Evolutionary conservation across 1,284 basidiomycete genomes (phyloP).

Genomic region (Tylopilus orsonianus): DNA sequence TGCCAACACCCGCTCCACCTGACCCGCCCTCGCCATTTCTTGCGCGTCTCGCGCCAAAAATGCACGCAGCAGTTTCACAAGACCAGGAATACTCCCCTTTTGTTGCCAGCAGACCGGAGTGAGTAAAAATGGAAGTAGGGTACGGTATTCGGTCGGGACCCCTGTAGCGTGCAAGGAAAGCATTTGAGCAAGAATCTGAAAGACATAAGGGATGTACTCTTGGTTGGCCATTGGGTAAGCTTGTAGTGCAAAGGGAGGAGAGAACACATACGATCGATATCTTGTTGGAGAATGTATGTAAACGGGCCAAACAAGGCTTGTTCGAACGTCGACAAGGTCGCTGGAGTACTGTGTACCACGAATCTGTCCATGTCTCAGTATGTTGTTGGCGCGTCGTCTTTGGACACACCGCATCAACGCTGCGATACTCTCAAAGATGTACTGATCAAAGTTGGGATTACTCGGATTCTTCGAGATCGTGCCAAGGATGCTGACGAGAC

Average conservation of each 20-base stretch:
- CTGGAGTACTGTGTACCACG: constrained; percentile 68
- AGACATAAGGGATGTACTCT: constrained; percentile 98
- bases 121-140: constrained; percentile 81
- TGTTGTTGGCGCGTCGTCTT: background rate
- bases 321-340: constrained; percentile 78
- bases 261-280: constrained; percentile 76
- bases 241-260: background rate
- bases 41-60: constrained; percentile 75
- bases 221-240: background rate
- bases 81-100: constrained; percentile 93
- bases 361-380: constrained; percentile 53
- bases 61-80: constrained; percentile 86
- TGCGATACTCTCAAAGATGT: constrained; percentile 94
- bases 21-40: constrained; percentile 72
- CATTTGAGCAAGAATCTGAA: constrained; percentile 96
- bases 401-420: constrained; percentile 76
- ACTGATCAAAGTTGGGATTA: constrained; percentile 97
- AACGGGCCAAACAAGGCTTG: constrained; percentile 84
- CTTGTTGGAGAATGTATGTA: constrained; percentile 85
- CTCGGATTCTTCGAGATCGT: constrained; percentile 94
- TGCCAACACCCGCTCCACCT: constrained; percentile 80
- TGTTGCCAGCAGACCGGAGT: constrained; percentile 91
- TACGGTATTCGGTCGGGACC: constrained; percentile 78
- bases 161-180: constrained; percentile 75
- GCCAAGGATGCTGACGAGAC: constrained; percentile 81